Evolutionary conservation across 768 basidiomycete genomes (phyloP), one percentile per base, ranked within the genome.

Genomic region (Pleurotus eryngii): DNA sequence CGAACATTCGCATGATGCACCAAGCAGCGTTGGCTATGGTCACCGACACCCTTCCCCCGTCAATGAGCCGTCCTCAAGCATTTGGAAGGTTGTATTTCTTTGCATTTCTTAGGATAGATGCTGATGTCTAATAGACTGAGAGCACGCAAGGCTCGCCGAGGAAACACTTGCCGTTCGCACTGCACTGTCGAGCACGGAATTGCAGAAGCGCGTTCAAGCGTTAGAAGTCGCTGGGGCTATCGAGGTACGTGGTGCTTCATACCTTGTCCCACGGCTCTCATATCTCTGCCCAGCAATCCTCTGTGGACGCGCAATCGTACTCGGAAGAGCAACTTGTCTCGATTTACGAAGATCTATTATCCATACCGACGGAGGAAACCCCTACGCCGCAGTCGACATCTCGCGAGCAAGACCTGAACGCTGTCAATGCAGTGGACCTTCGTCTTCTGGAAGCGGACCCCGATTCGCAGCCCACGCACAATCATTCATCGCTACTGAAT

Each of bases 341-440:
- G 1, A 59, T 81, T 45, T 81, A 81, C 58, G 72, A 78, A 56
- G 77, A 80, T 56, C 64, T 81, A 17, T 71, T 80, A 20, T 71
- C 74, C 18, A 65, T 75, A 26, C 69, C 70, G 15, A 47, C 57
- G 3, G 15, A 58, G 15, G 57, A 66, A 46, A 12, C 18, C 15
- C 20, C 17, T 9, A 18, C 22, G 11, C 18, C 26, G 4, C 35
- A 22, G 12, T n/a, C 17, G 51, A 11, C 71, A 69, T 53, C 37
- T 40, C 56, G 50, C 6, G 67, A 73, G 39, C 63, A 71, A 61
- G 78, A 79, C 58, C 22, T 68, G n/a, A 45, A 55, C 0, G 60
- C 72, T 3, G 61, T 84, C 8, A 68, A 70, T 12, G 59, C 66
- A 2, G 59, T 76, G 3, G 68, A 77, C 22, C 64, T 70, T 26